Evolutionary conservation across 2,329 filamentous ascomycete genomes (phyloP).

Genomic region (Xylariaceae sp.): DNA sequence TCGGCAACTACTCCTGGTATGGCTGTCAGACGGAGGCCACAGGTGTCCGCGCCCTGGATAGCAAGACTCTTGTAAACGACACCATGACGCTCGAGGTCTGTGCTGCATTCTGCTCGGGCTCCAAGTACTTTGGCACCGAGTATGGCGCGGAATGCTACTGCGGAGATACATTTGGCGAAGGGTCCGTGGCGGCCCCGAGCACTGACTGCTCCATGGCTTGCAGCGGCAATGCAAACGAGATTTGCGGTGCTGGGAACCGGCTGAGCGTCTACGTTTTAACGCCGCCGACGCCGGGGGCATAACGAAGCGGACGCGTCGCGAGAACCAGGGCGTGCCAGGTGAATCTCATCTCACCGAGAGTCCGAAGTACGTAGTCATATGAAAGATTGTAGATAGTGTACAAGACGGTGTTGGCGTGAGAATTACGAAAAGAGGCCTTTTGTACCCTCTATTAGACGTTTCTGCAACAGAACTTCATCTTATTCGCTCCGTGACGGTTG

Average conservation of each 20-base stretch:
- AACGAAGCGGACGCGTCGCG: conserved; percentile 2
- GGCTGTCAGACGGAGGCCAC: conserved; percentile 21
- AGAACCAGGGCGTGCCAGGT: not conserved
- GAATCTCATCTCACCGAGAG: too few relatives aligned
- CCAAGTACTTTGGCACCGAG: conserved; percentile 38
- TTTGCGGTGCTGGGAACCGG: conserved; percentile 33
- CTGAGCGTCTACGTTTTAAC: conserved; percentile 31
- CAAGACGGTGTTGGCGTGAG: not conserved
- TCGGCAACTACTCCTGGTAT: conserved; percentile 20
- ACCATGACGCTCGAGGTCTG: conserved; percentile 38
- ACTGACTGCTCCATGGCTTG: conserved; percentile 32
- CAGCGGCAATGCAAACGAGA: conserved; percentile 27
- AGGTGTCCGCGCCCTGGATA: conserved; percentile 11
- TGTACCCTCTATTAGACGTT: too few relatives aligned
- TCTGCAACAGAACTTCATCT: not conserved
- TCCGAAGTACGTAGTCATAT: not conserved
- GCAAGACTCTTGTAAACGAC: conserved; percentile 18
- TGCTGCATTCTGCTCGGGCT: conserved; percentile 32
- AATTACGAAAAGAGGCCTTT: too few relatives aligned
- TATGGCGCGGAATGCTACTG: conserved; percentile 37
- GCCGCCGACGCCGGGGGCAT: not conserved
- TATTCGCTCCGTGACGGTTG: conserved; percentile 1
- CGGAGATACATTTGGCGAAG: conserved; percentile 20
- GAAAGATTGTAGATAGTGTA: not conserved
- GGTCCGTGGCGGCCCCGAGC: conserved; percentile 7